A percentile compares a stretch with the other conserved stretches of the same genome.
phyloP scores from a whole-genome alignment of 2,329 filamentous ascomycete genomes.

The Phaeosphaeria sp. region DNA sequence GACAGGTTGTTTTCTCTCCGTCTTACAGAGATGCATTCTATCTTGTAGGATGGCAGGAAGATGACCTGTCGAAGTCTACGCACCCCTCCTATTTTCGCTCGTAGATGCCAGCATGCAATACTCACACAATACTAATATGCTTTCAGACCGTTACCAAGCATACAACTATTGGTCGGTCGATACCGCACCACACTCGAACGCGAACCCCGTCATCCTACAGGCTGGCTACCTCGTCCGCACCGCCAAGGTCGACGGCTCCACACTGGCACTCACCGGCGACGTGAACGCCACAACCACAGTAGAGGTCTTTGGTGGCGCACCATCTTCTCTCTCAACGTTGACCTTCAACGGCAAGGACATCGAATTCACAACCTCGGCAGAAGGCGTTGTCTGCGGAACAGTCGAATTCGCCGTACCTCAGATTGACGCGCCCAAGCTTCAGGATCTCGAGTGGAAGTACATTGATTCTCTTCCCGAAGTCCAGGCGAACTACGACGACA shows the following conservation, averaged over 20 bases:
- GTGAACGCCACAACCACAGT: conserved; percentile 73
- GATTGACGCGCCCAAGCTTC: conserved; percentile 65
- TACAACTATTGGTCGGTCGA: conserved; percentile 75
- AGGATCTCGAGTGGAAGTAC: conserved; percentile 69
- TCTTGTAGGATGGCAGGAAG: no score
- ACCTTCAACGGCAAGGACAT: conserved; percentile 65
- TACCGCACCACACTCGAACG: conserved; percentile 37
- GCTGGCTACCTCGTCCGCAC: conserved; percentile 70
- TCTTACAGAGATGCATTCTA: no score
- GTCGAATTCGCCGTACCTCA: conserved; percentile 60
- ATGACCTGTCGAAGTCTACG: no score
- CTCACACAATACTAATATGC: not conserved
- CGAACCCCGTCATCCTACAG: conserved; percentile 62
- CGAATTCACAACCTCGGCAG: conserved; percentile 49
- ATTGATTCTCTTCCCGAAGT: conserved; percentile 76
- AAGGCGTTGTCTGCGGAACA: conserved; percentile 59
- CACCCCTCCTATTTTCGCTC: no score
- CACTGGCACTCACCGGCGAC: conserved; percentile 71
- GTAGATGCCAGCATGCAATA: no score
- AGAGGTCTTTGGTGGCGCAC: conserved; percentile 71
- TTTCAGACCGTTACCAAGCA: conserved; percentile 66
- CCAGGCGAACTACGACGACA: conserved; percentile 69
- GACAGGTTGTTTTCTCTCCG: no score
- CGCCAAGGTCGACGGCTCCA: conserved; percentile 62
- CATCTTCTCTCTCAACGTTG: conserved; percentile 60